phyloP scores from a whole-genome alignment of 306 rosid genomes.

The Lagenaria siceraria region DNA sequence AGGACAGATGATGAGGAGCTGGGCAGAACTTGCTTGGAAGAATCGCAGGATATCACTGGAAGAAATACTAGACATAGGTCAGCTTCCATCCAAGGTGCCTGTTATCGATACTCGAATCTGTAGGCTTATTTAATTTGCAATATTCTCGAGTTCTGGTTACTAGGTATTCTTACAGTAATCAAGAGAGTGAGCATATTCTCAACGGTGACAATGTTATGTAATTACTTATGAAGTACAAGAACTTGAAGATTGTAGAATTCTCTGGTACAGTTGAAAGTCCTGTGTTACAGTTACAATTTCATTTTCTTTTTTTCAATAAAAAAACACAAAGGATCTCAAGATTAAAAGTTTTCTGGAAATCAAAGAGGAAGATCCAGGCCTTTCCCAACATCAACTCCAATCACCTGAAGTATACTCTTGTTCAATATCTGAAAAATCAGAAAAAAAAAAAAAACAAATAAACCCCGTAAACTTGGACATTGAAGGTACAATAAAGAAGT shows the following conservation, averaged over 20 bases:
- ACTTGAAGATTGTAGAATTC: slow-evolving; percentile 2
- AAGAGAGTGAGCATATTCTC: neutral
- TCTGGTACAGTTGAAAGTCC: neutral
- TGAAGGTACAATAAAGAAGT: neutral
- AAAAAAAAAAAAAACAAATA: too few relatives aligned
- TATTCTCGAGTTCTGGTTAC: slow-evolving; percentile 6
- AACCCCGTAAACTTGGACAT: neutral
- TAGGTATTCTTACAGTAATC: neutral
- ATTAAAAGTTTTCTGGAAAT: slow-evolving; percentile 6
- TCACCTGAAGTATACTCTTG: slow-evolving; percentile 72
- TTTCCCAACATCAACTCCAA: slow-evolving; percentile 87
- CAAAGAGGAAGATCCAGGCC: slow-evolving; percentile 82
- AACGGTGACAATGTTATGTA: neutral
- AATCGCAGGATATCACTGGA: slow-evolving; percentile 54
- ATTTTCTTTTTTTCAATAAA: neutral
- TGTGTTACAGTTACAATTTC: neutral
- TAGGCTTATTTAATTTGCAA: slow-evolving; percentile 35
- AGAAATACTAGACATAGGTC: slow-evolving; percentile 52
- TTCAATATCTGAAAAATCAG: slow-evolving; percentile 52
- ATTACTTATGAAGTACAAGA: neutral
- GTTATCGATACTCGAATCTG: slow-evolving; percentile 59
- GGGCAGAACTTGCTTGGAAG: slow-evolving; percentile 53
- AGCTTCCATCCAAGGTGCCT: slow-evolving; percentile 21
- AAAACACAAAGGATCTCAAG: neutral
- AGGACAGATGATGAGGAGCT: slow-evolving; percentile 46